Conservation (phyloP, 306 rosid species). For the Vicia faba region DNA sequence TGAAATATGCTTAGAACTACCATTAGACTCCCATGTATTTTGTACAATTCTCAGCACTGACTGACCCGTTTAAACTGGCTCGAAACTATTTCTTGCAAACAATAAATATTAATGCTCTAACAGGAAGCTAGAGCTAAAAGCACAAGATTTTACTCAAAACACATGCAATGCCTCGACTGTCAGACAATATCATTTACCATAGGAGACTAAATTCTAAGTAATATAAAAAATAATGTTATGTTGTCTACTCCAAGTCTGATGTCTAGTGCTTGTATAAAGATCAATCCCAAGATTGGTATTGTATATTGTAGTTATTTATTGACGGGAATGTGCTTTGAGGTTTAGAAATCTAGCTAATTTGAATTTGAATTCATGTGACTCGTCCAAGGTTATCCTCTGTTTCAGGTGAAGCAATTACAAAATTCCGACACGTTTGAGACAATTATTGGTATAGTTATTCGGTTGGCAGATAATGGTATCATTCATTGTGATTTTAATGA, state of each 20-base stretch:
- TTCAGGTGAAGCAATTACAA: too few relatives aligned
- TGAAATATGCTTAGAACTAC: slow-evolving; percentile 21
- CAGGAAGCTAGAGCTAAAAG: neutral
- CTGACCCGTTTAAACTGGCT: slow-evolving; percentile 8
- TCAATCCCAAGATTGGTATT: slow-evolving; percentile 8
- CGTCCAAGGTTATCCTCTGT: too few relatives aligned
- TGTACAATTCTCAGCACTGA: neutral
- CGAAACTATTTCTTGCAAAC: slow-evolving; percentile 3
- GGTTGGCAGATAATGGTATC: too few relatives aligned
- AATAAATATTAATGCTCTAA: slow-evolving; percentile 7
- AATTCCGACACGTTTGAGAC: too few relatives aligned
- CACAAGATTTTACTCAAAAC: slow-evolving; percentile 1
- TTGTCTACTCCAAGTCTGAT: too few relatives aligned
- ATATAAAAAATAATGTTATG: too few relatives aligned
- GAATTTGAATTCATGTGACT: too few relatives aligned
- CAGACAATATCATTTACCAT: neutral
- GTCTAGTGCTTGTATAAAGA: neutral
- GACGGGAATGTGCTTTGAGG: too few relatives aligned
- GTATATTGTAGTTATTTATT: neutral
- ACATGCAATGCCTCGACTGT: slow-evolving; percentile 15
- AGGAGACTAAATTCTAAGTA: too few relatives aligned
- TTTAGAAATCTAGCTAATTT: too few relatives aligned
- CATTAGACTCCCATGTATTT: slow-evolving; percentile 1
- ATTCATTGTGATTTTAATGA: too few relatives aligned
- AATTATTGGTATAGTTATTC: too few relatives aligned